phyloP scores from a whole-genome alignment of 2,329 filamentous ascomycete genomes.

The Penicillium verrucosum region DNA sequence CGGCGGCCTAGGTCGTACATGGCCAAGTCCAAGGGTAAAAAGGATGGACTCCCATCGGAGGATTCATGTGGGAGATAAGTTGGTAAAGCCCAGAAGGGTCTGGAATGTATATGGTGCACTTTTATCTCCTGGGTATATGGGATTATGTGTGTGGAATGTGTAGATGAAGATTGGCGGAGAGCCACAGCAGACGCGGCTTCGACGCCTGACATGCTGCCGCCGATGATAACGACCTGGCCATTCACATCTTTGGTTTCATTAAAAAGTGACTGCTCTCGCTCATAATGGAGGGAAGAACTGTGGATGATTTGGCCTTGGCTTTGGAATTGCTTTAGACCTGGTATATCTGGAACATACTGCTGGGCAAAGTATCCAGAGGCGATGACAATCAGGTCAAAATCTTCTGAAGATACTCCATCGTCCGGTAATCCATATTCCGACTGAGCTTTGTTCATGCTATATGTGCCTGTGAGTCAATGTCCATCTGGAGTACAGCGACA shows the following conservation, averaged over 20 bases:
- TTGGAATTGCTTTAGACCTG: slow-evolving; percentile 27
- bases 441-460: background rate
- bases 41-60: slow-evolving; percentile 42
- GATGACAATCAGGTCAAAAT: slow-evolving; percentile 69
- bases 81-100: slow-evolving; percentile 70
- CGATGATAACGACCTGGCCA: slow-evolving; percentile 69
- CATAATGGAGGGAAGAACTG: slow-evolving; percentile 63
- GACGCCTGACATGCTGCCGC: slow-evolving; percentile 78
- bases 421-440: background rate
- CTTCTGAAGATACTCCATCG: slow-evolving; percentile 19
- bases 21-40: slow-evolving; percentile 69
- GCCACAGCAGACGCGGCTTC: slow-evolving; percentile 73
- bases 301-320: slow-evolving; percentile 60
- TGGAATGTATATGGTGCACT: slow-evolving; percentile 66
- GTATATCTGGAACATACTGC: slow-evolving; percentile 52
- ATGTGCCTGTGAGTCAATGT: background rate
- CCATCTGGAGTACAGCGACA: background rate
- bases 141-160: slow-evolving; percentile 41
- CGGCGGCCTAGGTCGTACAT: slow-evolving; percentile 68
- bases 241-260: slow-evolving; percentile 18
- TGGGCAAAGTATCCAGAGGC: slow-evolving; percentile 74
- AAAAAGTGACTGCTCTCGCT: slow-evolving; percentile 35
- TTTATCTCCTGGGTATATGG: slow-evolving; percentile 40
- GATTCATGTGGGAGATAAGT: slow-evolving; percentile 42
- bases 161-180: slow-evolving; percentile 64